Base-by-base conservation (phyloP, 768 basidiomycete species). In the Filobasidium wieringae region DNA sequence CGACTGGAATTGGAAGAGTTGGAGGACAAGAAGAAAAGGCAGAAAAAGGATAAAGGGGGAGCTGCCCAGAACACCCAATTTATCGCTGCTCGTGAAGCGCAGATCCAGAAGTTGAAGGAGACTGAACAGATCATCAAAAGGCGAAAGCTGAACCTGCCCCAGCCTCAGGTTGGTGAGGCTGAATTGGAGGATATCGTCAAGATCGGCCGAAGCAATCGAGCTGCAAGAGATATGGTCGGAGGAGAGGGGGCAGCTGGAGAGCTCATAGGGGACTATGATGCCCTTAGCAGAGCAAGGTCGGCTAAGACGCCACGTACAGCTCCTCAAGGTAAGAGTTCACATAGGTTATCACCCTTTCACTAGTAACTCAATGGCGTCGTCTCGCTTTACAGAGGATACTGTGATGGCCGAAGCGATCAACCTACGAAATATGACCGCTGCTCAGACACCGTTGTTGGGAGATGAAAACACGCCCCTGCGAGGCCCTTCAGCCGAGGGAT, bases 171-270 rank as follows among this genome's bases (percentile, higher is more conserved):
- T 15, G 87, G 89, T 8, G 95, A 99, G 75, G 75, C 80, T 2
- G 95, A 99, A 73, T 75, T 99, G 51, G 95, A 97, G 76, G 91
- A 96, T 63, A 96, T 99, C 61, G 93, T 95, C 63, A 99, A 97
- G 78, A 96, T 97, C 68, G 95, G 95, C 0, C 83, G 87, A 70
- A 86, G 87, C 0, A 85, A 89, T 2, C 91, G 93, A 76, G 85
- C 81, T 65, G 87, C 93, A 17, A 85, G 90, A 50, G 82, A 86
- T 4, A 68, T 96, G 64, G 90, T 91, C 9, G 37, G 70, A 14
- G 68, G 62, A 6, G 64, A 64, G 22, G 81, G 79, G 19, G 84
- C 84, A 26, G 88, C 86, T 7, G 85, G 81, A 53, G 73, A 73
- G n/a, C 76, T 97, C 36, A 72, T 99, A 53, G 90, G 88, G 61